Base-by-base conservation (phyloP, 2,329 filamentous ascomycete genomes). In the Diaporthe citri region DNA sequence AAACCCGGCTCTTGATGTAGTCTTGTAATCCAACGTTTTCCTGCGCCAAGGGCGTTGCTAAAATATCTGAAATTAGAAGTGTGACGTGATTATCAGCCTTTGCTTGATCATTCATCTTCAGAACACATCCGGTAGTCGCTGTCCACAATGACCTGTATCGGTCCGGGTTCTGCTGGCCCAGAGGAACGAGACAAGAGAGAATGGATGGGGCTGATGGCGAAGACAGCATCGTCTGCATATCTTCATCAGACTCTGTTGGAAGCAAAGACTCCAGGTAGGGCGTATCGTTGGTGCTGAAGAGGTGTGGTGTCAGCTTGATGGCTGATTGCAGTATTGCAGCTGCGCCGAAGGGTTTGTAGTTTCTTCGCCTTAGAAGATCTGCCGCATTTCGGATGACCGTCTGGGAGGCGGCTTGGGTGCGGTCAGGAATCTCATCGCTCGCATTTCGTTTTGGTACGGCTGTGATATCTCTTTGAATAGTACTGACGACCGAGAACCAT, bases 171-270 rank as follows among this genome's bases (percentile, higher is more conserved):
- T 79, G 84, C 52, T 83, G 81, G 1, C 88, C 87, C 55, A 92
- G 85, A 0, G 88, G 82, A 64, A 92, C 88, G 0, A 97, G 85
- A 15, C 92, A 90, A 0, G 92, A 89, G 10, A 95, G 85, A 0
- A 98, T 82, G 69, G 92, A 89, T 2, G 89, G 83, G 0, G 91
- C 90, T 1, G 95, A 96, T 0, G 93, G 90, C 0, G 94, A 95
- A 2, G 88, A 83, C 3, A 96, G 83, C 22, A 97, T 84, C 1
- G 86, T 83, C 0, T 89, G 85, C 20, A 93, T 85, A 76, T 92
- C 86, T 1, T 90, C 84, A 28, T 86, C 82, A 6, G 93, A 83
- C 56, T 94, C 90, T 0, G 78, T 77, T 2, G 83, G 81, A 3
- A 92, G 83, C 22, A 88, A 82, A 0, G 84, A 79, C 5, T 86